phyloP scores from a whole-genome alignment of 306 rosid genomes.

The Fragaria ananassa region DNA sequence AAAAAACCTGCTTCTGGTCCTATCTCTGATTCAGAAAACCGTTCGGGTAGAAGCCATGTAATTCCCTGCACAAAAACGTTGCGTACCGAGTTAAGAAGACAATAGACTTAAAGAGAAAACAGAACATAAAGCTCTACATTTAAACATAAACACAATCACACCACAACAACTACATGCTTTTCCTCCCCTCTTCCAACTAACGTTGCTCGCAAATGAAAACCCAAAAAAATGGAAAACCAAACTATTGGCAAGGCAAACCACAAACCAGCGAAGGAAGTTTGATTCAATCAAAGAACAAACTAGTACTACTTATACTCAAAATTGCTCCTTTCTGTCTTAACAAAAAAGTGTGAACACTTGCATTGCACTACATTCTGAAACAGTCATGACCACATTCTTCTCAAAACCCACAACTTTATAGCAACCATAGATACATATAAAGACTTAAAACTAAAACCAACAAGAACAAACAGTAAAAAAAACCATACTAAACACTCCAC shows the following conservation, averaged over 20 bases:
- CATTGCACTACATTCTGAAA: background rate
- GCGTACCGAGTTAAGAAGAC: conserved; percentile 32
- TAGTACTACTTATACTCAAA: background rate
- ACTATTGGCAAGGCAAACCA: background rate
- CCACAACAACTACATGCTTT: background rate
- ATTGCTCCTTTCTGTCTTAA: background rate
- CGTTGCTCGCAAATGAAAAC: background rate
- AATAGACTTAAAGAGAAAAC: background rate
- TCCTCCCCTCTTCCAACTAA: background rate
- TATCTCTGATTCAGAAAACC: conserved; percentile 92
- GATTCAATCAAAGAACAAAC: background rate
- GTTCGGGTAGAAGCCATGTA: conserved; percentile 96
- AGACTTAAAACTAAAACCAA: background rate
- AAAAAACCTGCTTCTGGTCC: conserved; percentile 99
- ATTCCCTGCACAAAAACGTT: conserved; percentile 61
- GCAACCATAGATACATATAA: background rate
- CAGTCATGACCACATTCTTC: background rate
- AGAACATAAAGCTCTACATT: background rate
- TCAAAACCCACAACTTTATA: background rate
- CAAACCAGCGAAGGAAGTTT: background rate
- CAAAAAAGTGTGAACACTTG: background rate
- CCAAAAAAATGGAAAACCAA: background rate
- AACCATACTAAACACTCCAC: background rate
- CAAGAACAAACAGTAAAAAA: background rate
- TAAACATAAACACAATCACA: background rate